A percentile compares a stretch with the other conserved stretches of the same genome.
Conservation (phyloP, 2,329 filamentous ascomycete species). For the Cordyceps militaris region DNA sequence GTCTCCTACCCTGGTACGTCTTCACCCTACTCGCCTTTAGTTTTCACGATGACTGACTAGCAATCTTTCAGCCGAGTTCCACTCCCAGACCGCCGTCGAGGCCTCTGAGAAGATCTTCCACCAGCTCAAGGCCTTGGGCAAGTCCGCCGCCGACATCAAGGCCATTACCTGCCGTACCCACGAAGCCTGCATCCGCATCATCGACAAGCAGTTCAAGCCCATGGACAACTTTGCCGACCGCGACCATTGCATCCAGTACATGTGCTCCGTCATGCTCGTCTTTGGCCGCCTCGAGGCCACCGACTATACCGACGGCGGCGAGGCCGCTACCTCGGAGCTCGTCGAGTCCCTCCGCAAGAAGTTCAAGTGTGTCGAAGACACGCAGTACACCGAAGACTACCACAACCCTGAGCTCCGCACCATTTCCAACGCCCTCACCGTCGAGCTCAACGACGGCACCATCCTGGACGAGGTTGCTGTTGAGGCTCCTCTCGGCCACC, state of each 20-base stretch:
- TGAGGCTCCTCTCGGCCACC: slow-evolving; percentile 91
- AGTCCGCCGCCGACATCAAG: slow-evolving; percentile 91
- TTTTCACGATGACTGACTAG: background rate
- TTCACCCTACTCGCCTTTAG: background rate
- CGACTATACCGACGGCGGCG: slow-evolving; percentile 88
- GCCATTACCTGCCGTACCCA: slow-evolving; percentile 90
- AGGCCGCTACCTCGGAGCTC: slow-evolving; percentile 83
- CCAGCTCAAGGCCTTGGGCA: slow-evolving; percentile 75
- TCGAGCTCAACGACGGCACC: slow-evolving; percentile 90
- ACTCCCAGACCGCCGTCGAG: slow-evolving; percentile 97
- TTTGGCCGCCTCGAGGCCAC: slow-evolving; percentile 89
- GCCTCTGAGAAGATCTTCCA: slow-evolving; percentile 82
- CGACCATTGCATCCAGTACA: slow-evolving; percentile 99
- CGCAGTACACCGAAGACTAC: slow-evolving; percentile 91
- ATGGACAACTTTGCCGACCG: slow-evolving; percentile 99
- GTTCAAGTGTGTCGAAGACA: slow-evolving; percentile 95
- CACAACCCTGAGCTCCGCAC: slow-evolving; percentile 88
- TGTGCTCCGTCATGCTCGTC: slow-evolving; percentile 92
- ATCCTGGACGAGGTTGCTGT: slow-evolving; percentile 84
- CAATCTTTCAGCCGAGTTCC: slow-evolving; percentile 66
- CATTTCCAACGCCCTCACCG: slow-evolving; percentile 94
- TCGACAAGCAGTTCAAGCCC: slow-evolving; percentile 99
- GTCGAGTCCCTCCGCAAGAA: slow-evolving; percentile 88
- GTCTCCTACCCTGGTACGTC: slow-evolving; percentile 86
- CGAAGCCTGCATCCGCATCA: slow-evolving; percentile 97